Percentiles rank a stretch among this genome's conserved stretches.
Conservation (phyloP, 495 filamentous ascomycete genomes). For the Neurospora sp. region DNA sequence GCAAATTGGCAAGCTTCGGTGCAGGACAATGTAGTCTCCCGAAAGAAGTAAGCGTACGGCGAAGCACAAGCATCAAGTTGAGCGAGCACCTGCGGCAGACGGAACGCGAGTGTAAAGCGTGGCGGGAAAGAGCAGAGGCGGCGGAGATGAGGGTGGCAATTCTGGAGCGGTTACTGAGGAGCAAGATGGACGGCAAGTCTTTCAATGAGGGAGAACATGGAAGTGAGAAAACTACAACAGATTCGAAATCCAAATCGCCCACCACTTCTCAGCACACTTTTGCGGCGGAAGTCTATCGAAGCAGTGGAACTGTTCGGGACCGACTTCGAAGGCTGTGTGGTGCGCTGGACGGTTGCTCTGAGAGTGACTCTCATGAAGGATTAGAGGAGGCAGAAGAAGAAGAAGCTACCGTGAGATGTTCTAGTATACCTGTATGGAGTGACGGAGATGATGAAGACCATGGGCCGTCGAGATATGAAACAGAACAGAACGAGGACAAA, state of each 20-base stretch:
- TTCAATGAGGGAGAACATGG: background rate
- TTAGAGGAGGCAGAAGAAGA: background rate
- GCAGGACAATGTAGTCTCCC: slow-evolving; percentile 22
- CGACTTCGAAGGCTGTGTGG: background rate
- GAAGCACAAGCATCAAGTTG: slow-evolving; percentile 12
- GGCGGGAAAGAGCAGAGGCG: slow-evolving; percentile 39
- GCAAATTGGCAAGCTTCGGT: slow-evolving; percentile 15
- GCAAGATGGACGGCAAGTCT: slow-evolving; percentile 9
- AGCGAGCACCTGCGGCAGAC: slow-evolving; percentile 33
- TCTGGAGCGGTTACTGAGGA: slow-evolving; percentile 21
- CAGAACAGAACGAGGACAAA: background rate
- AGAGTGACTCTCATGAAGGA: background rate
- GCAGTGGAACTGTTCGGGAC: background rate
- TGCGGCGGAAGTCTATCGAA: background rate
- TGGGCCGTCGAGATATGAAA: background rate
- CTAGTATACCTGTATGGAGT: background rate
- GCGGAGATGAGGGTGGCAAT: slow-evolving; percentile 37
- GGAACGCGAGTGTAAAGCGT: slow-evolving; percentile 33
- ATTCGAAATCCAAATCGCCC: background rate
- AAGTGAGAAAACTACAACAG: background rate
- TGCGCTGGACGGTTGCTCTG: background rate
- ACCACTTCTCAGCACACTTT: background rate
- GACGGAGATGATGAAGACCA: background rate
- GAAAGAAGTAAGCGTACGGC: background rate
- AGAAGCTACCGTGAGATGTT: background rate